Evolutionary conservation across 257 asterid genomes (phyloP), one percentile per base, ranked within the genome.

Genomic region (Linaria vulgaris): DNA sequence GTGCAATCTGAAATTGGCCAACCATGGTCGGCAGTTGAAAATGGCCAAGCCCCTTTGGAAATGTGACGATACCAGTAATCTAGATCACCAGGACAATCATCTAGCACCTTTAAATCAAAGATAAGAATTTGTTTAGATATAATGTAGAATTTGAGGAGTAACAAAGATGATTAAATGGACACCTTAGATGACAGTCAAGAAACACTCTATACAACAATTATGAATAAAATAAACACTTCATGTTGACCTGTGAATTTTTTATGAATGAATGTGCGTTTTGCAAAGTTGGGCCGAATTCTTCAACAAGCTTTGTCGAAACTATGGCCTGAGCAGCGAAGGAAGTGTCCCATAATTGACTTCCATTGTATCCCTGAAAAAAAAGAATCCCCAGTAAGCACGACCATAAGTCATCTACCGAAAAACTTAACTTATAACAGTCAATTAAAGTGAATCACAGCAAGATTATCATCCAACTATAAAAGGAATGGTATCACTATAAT

Each of bases 1-100:
- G 99, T 85, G 83, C 99, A 94, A 81, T 94, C 99, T 24, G 99
- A 94, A 69, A 94, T 90, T 51, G 99, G 99, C 99, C 99, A 94
- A 66, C 99, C 97, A 66, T 94, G 99, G 74, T 94, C 99, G 65
- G 88, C 95, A 22, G 94, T 87, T 51, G 99, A 94, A 73, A 94
- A 94, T 44, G 99, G 97, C 99, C 99, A 94, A 74, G 97, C 99
- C 44, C 99, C 99, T 87, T 94, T 94, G 39, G 99, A 94, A 73
- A 94, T 85, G 80, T 94, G 99, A 30, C 99, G 96, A 72, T 82
- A 88, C 96, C 96, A 94, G 61, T 9, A 63, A 72, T 70, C 76
- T 43, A 90, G 87, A 74, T 90, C 64, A 31, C 99, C 99, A 13
- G 97, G 84, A 82, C 96, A 87, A 74, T 90, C 85, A 63, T 90